A percentile compares a stretch with the other conserved stretches of the same genome.
Evolutionary conservation across 2,329 filamentous ascomycete genomes (phyloP).

Genomic region (Cladophialophora bantiana): DNA sequence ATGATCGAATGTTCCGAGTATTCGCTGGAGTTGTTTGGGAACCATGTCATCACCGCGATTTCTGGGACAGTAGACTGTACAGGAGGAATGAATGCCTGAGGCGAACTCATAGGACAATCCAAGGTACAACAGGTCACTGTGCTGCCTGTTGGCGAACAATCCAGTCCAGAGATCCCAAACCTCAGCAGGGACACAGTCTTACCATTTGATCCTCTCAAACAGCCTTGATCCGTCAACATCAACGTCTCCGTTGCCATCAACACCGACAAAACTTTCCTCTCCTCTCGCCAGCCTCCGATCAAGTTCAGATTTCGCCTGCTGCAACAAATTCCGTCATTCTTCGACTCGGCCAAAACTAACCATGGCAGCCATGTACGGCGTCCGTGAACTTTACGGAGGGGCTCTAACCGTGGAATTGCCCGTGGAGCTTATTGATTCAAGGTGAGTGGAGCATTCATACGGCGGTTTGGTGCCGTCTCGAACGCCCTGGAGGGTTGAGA

Average conservation of each 20-base stretch:
- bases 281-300: too few relatives aligned
- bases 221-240: too few relatives aligned
- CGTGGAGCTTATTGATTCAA: slow-evolving; percentile 38
- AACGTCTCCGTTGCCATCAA: too few relatives aligned
- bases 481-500: background rate
- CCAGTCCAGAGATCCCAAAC: background rate
- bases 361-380: slow-evolving; percentile 23
- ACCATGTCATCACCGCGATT: background rate
- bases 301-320: too few relatives aligned
- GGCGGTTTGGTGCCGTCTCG: background rate
- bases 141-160: slow-evolving; percentile 1
- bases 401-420: slow-evolving; percentile 40
- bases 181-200: background rate
- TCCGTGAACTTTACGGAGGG: slow-evolving; percentile 39
- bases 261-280: too few relatives aligned
- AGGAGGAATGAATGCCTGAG: background rate
- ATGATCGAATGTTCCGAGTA: background rate
- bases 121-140: background rate
- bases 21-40: background rate
- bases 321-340: slow-evolving; percentile 2
- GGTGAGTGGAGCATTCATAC: slow-evolving; percentile 24
- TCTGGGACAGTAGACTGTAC: background rate
- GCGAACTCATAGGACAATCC: background rate
- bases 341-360: background rate
- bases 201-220: too few relatives aligned